These are phyloP conservation scores for Pisolithus albus DNA, from an alignment of 768 basidiomycete genomes.

Conservation along the genomic window DNA sequence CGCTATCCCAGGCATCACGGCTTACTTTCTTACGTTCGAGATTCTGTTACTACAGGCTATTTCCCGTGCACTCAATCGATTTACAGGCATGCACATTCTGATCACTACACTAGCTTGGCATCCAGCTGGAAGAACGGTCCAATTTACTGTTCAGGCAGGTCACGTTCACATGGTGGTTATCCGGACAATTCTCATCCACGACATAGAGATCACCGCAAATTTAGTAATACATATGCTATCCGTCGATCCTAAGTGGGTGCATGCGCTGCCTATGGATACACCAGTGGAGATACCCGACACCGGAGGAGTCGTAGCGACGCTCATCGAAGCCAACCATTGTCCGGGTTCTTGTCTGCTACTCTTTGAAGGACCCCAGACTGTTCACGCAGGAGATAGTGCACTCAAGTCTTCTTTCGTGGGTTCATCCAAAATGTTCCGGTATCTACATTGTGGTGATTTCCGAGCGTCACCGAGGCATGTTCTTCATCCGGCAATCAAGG, in stretches of 20 bases:
- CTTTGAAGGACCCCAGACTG: slow-evolving; percentile 87
- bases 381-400: slow-evolving; percentile 78
- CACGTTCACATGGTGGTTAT: not conserved
- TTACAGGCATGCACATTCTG: slow-evolving; percentile 88
- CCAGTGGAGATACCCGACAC: slow-evolving; percentile 74
- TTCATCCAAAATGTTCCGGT: slow-evolving; percentile 65
- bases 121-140: slow-evolving; percentile 85
- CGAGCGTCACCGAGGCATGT: slow-evolving; percentile 85
- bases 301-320: slow-evolving; percentile 79
- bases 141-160: slow-evolving; percentile 81
- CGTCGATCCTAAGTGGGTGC: slow-evolving; percentile 85
- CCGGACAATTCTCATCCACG: not conserved
- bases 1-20: slow-evolving; percentile 77
- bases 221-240: slow-evolving; percentile 87
- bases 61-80: slow-evolving; percentile 6
- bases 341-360: slow-evolving; percentile 93
- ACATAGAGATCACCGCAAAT: slow-evolving; percentile 72
- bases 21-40: slow-evolving; percentile 82
- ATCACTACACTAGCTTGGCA: slow-evolving; percentile 91
- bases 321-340: slow-evolving; percentile 99
- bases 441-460: slow-evolving; percentile 94
- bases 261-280: slow-evolving; percentile 75
- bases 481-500: slow-evolving; percentile 74
- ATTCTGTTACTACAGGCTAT: not conserved
- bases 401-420: slow-evolving; percentile 71